These are phyloP conservation scores for Suillus lakei DNA, from an alignment of 768 basidiomycete genomes.

Conservation along the genomic window DNA sequence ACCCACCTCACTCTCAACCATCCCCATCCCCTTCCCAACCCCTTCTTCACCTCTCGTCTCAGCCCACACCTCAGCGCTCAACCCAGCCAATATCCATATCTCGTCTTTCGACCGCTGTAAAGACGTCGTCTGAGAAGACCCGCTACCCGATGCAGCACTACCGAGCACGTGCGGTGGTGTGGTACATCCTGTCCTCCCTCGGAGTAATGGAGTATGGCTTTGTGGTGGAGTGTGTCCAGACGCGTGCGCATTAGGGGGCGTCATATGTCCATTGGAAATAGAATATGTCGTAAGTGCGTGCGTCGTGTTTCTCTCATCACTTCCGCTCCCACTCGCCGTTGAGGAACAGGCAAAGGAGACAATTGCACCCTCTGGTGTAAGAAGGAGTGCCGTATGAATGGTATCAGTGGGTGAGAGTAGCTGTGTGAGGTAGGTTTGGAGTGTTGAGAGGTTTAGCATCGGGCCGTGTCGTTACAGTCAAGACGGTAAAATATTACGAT, in stretches of 20 bases:
- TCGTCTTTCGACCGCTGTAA: conserved; percentile 65
- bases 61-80: conserved; percentile 78
- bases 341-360: conserved; percentile 64
- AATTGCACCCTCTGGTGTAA: conserved; percentile 77
- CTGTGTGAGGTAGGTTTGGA: conserved; percentile 69
- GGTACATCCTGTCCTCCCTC: not conserved
- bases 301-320: not conserved
- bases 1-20: conserved; percentile 80
- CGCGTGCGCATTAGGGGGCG: not conserved
- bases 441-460: conserved; percentile 74
- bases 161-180: no score
- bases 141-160: not conserved
- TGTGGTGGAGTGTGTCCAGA: not conserved
- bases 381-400: conserved; percentile 72
- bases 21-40: conserved; percentile 42
- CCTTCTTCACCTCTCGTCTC: conserved; percentile 61
- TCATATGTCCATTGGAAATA: not conserved
- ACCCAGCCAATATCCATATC: conserved; percentile 70
- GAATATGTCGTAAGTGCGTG: not conserved
- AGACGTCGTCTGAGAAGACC: not conserved
- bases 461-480: not conserved
- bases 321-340: conserved; percentile 20
- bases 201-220: not conserved
- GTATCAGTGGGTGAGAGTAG: conserved; percentile 56
- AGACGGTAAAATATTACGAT: not conserved